These are phyloP conservation scores for Krasilnikovozyma curviuscula DNA, from an alignment of 768 basidiomycete species.

Conservation along the genomic window DNA sequence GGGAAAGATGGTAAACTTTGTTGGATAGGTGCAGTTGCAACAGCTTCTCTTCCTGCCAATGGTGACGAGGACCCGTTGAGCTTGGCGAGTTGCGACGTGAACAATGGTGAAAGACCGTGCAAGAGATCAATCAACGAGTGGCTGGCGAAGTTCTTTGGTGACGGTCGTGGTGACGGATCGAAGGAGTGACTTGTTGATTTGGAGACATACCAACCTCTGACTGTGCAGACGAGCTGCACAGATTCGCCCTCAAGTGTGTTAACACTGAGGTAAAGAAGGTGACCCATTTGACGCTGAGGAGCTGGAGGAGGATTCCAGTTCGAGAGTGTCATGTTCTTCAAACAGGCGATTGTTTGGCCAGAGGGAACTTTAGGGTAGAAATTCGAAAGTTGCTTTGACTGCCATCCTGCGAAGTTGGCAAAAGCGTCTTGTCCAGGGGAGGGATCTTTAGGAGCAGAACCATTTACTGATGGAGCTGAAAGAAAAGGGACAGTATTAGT, in stretches of 20 bases:
- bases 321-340: slow-evolving; percentile 26
- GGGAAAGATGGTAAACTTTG: slow-evolving; percentile 29
- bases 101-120: slow-evolving; percentile 27
- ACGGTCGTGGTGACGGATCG: slow-evolving; percentile 27
- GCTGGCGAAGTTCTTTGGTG: slow-evolving; percentile 16
- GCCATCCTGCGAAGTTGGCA: slow-evolving; percentile 21
- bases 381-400: slow-evolving; percentile 5
- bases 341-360: too few relatives aligned
- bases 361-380: slow-evolving; percentile 18
- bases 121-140: slow-evolving; percentile 30
- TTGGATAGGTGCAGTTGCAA: slow-evolving; percentile 27
- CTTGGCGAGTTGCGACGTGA: slow-evolving; percentile 20
- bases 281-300: slow-evolving; percentile 28
- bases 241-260: slow-evolving; percentile 30
- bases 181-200: slow-evolving; percentile 24
- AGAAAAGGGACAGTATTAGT: not conserved
- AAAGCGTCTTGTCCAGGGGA: slow-evolving; percentile 13
- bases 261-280: slow-evolving; percentile 30
- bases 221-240: slow-evolving; percentile 27
- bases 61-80: slow-evolving; percentile 7
- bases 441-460: not conserved
- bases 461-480: not conserved
- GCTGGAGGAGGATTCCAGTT: slow-evolving; percentile 32
- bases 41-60: slow-evolving; percentile 16
- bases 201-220: slow-evolving; percentile 29